Percentiles rank a stretch among this genome's conserved stretches.
Evolutionary conservation across 164 flowering plant species (phyloP).

Genomic region (Piper betle): DNA sequence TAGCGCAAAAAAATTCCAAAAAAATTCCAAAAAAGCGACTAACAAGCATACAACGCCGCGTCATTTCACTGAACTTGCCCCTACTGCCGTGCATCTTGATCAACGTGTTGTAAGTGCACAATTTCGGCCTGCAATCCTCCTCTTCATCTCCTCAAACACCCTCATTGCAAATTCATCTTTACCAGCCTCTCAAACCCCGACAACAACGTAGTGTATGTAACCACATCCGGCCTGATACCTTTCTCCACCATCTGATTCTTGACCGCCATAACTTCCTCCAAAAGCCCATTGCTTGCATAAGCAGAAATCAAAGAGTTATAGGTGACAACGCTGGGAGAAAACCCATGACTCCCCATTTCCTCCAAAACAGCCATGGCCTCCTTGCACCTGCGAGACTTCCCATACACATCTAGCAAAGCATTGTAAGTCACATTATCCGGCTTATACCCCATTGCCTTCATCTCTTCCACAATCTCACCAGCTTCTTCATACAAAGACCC

Average conservation of each 20-base stretch:
- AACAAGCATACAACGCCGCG: constrained; percentile 74
- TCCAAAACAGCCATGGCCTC: constrained; percentile 65
- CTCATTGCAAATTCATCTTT: constrained; percentile 69
- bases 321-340: constrained; percentile 61
- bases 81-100: constrained; percentile 90
- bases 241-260: constrained; percentile 51
- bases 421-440: constrained; percentile 95
- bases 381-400: constrained; percentile 63
- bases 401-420: constrained; percentile 81
- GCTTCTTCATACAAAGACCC: constrained; percentile 84
- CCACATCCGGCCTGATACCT: constrained; percentile 76
- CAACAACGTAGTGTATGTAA: constrained; percentile 76
- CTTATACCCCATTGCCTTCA: constrained; percentile 51
- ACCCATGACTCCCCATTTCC: constrained; percentile 71
- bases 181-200: constrained; percentile 90
- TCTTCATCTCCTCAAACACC: constrained; percentile 74
- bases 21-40: too few relatives aligned
- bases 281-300: constrained; percentile 62
- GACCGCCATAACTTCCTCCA: constrained; percentile 68
- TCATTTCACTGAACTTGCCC: constrained; percentile 76
- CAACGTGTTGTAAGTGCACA: constrained; percentile 82
- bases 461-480: constrained; percentile 52
- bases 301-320: constrained; percentile 84
- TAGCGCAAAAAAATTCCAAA: too few relatives aligned
- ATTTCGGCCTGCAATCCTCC: constrained; percentile 67